phyloP scores from a whole-genome alignment of 257 asterid species.

The Nicotiana paniculata region DNA sequence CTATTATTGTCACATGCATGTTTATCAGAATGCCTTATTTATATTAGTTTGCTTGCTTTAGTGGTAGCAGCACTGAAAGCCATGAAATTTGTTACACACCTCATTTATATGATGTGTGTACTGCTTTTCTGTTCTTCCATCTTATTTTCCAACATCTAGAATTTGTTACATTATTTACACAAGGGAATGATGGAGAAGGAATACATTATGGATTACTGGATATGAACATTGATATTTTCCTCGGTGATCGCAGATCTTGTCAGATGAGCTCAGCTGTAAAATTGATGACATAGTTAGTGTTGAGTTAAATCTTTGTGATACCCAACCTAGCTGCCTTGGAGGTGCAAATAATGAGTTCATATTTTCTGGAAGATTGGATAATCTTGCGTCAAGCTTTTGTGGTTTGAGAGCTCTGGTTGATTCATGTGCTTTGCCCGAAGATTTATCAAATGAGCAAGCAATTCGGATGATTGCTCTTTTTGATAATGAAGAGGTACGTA shows the following conservation, averaged over 20 bases:
- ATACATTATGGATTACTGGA: neutral
- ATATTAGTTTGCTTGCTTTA: neutral
- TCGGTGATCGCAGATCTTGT: constrained; percentile 54
- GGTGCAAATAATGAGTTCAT: constrained; percentile 94
- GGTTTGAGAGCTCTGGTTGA: constrained; percentile 92
- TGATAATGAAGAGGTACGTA: constrained; percentile 90
- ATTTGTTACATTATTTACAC: neutral
- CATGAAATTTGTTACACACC: neutral
- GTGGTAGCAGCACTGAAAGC: neutral
- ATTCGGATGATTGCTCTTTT: constrained; percentile 91
- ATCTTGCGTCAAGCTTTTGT: constrained; percentile 96
- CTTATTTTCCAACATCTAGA: neutral
- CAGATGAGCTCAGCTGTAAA: constrained; percentile 81
- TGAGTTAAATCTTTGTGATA: constrained; percentile 91
- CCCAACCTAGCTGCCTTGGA: constrained; percentile 98
- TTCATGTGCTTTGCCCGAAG: constrained; percentile 65
- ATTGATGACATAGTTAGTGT: constrained; percentile 72
- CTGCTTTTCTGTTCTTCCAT: neutral
- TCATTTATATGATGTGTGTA: neutral
- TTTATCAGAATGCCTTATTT: neutral
- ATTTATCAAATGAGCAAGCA: constrained; percentile 62
- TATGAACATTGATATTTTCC: neutral
- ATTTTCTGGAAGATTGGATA: constrained; percentile 97
- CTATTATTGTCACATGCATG: neutral
- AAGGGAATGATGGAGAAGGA: neutral